These are phyloP conservation scores for Penicillium digitatum DNA, from an alignment of 2,329 filamentous ascomycete species.

Conservation along the genomic window DNA sequence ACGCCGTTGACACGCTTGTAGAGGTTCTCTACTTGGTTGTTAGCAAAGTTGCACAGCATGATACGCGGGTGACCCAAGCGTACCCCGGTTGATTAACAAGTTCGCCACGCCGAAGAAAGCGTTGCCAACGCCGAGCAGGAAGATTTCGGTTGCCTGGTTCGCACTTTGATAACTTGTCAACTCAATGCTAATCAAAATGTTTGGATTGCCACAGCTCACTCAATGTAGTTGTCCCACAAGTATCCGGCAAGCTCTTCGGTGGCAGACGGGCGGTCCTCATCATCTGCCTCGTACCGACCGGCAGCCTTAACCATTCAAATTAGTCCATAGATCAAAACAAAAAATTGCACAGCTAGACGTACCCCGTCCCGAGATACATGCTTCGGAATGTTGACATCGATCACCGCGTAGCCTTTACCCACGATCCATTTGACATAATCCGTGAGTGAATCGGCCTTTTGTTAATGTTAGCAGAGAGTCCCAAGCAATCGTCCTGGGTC, in stretches of 20 bases:
- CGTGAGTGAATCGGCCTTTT: conserved; percentile 73
- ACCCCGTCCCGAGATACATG: conserved; percentile 65
- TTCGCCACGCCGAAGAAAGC: conserved; percentile 80
- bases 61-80: conserved; percentile 11
- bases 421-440: conserved; percentile 82
- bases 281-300: conserved; percentile 45
- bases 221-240: conserved; percentile 95
- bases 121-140: conserved; percentile 84
- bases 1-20: conserved; percentile 66
- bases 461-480: conserved; percentile 24
- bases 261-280: conserved; percentile 51
- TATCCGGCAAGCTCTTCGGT: conserved; percentile 74
- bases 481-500: conserved; percentile 12
- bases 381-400: conserved; percentile 87
- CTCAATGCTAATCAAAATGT: not conserved
- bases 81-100: conserved; percentile 72
- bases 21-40: conserved; percentile 48
- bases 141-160: conserved; percentile 65
- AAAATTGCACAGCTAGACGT: conserved; percentile 20
- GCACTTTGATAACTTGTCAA: conserved; percentile 45
- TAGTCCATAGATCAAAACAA: not conserved
- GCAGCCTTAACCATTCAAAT: conserved; percentile 16
- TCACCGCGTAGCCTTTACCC: conserved; percentile 71
- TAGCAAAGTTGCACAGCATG: conserved; percentile 3
- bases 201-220: conserved; percentile 47